Evolutionary conservation across 345 rosid genomes (phyloP).

Genomic region (Citrus maxima): DNA sequence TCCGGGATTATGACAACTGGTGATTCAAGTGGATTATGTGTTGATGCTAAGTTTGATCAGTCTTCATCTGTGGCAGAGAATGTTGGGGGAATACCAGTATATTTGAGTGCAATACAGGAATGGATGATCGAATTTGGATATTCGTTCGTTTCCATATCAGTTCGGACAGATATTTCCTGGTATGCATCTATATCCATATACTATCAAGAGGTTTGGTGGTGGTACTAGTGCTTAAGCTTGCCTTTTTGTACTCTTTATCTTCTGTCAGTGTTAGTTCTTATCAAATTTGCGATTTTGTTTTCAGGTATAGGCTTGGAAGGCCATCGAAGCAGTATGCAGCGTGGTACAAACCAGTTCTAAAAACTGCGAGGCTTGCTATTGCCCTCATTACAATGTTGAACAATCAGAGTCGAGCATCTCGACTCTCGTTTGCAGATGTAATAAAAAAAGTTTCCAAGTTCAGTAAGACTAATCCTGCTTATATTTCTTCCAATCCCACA

Average conservation of each 20-base stretch:
- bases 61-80: conserved; percentile 37
- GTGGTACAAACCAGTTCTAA: conserved; percentile 65
- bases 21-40: conserved; percentile 53
- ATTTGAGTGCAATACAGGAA: conserved; percentile 69
- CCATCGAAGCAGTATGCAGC: conserved; percentile 77
- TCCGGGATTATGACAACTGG: conserved; percentile 60
- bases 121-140: conserved; percentile 80
- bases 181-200: conserved; percentile 22
- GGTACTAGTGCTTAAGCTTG: background rate
- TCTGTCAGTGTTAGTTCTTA: too few relatives aligned
- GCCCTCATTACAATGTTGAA: conserved; percentile 53
- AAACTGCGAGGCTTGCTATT: conserved; percentile 59
- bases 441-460: conserved; percentile 48
- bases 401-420: conserved; percentile 50
- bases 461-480: conserved; percentile 40
- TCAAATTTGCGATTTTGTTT: background rate
- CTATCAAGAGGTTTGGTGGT: conserved; percentile 8
- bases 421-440: conserved; percentile 59
- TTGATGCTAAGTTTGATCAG: conserved; percentile 36
- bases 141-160: conserved; percentile 45
- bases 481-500: conserved; percentile 53
- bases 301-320: conserved; percentile 80
- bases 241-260: background rate
- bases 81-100: conserved; percentile 45
- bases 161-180: conserved; percentile 82